Base-by-base conservation (phyloP, 805 yeast genomes). In the Candida pseudofarinosa region DNA sequence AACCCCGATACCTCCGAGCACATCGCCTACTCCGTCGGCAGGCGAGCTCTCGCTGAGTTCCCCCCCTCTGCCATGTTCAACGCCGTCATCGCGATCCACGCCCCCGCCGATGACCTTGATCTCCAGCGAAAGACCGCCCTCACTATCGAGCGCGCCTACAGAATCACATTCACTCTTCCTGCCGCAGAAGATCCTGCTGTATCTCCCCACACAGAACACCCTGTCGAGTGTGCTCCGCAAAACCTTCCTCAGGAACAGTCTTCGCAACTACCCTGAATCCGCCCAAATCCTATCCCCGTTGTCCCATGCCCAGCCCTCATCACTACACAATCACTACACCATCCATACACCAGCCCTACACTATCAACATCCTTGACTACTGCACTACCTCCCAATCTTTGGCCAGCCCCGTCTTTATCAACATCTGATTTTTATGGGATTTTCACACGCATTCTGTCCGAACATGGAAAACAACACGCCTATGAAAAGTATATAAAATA, bases 41-140 rank as follows among this genome's bases (percentile, higher is more conserved):
- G 59, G 33, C 48, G 73, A 18, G 52, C 67, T 5, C 38, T 60
- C 19, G 50, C 56, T 16, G 74, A 69, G 47, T 64, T 65, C 38
- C 46, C 49, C 3, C 69, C 71, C 1, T 40, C 46, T 12, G 42
- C 58, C n/a, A 55, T 68, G 35, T 52, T 53, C 38, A 54, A 55
- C 30, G 55, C 53, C 18, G 42, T 67, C 28, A 53, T 53, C 30
- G 49, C 38, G 3, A 44, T 63, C 8, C 65, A 58, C 44, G 63
- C 62, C 12, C 44, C 36, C 2, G 39, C 51, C 6, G 62, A 62
- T 51, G 56, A 55, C 46, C 16, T 42, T 10, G 46, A 49, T 14
- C 43, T 53, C 12, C 47, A 47, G 10, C 49, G 48, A 19, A 55
- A 53, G 37, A 44, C 54, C 1, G 31, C 54, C n/a, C 52, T 47